phyloP scores from a whole-genome alignment of 2,329 filamentous ascomycete species.

The Ascochyta viciae-villosae region DNA sequence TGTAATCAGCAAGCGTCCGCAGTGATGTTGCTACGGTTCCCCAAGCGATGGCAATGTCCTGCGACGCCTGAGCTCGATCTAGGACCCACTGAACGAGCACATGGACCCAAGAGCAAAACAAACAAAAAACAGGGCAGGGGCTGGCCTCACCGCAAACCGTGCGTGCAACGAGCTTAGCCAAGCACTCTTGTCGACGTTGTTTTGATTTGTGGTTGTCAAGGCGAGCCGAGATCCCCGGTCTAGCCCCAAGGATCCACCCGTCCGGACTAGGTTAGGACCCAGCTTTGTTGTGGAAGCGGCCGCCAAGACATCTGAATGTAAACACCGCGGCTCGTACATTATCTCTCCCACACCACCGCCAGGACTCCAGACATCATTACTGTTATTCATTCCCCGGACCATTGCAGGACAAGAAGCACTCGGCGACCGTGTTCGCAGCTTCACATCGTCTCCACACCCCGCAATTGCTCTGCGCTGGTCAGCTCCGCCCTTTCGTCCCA shows the following conservation, averaged over 20 bases:
- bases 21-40: slow-evolving; percentile 18
- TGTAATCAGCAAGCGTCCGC: slow-evolving; percentile 16
- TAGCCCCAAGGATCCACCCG: slow-evolving; percentile 14
- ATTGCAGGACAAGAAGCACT: slow-evolving; percentile 25
- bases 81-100: slow-evolving; percentile 6
- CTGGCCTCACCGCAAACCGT: slow-evolving; percentile 24
- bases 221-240: slow-evolving; percentile 31
- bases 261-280: slow-evolving; percentile 24
- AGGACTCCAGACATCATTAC: slow-evolving; percentile 43
- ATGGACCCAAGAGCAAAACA: slow-evolving; percentile 13
- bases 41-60: slow-evolving; percentile 14
- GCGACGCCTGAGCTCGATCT: slow-evolving; percentile 4
- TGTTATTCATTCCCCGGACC: slow-evolving; percentile 41
- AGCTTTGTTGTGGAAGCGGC: slow-evolving; percentile 11
- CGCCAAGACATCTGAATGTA: slow-evolving; percentile 22
- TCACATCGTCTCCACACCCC: slow-evolving; percentile 18
- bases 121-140: slow-evolving; percentile 28
- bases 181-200: slow-evolving; percentile 20
- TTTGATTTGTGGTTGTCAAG: slow-evolving; percentile 38
- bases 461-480: slow-evolving; percentile 24
- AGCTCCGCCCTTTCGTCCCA: slow-evolving; percentile 28
- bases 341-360: slow-evolving; percentile 32
- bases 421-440: slow-evolving; percentile 32
- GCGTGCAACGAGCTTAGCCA: slow-evolving; percentile 29
- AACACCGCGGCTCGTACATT: slow-evolving; percentile 33